Conservation (phyloP, 2,329 filamentous ascomycete species). For the Colletotrichum musicola region DNA sequence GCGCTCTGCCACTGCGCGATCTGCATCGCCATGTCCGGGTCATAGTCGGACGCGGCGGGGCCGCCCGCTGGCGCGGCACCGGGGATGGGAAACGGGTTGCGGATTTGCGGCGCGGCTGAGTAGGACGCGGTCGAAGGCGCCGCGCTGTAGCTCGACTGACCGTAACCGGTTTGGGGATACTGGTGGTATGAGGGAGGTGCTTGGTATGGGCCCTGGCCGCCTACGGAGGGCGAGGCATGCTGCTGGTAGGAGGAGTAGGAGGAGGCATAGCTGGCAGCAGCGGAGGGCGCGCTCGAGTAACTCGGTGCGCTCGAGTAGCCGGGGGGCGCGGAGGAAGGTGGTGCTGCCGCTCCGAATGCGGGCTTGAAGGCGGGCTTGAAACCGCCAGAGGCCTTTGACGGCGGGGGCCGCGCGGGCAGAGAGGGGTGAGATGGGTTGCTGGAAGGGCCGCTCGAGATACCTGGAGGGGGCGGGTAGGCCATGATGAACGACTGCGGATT, state of each 20-base stretch:
- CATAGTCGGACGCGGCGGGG: constrained; percentile 56
- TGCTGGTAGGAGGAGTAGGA: constrained; percentile 55
- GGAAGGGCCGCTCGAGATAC: constrained; percentile 64
- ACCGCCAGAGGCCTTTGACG: constrained; percentile 59
- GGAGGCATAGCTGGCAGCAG: constrained; percentile 59
- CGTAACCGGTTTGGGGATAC: constrained; percentile 44
- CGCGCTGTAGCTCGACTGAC: constrained; percentile 49
- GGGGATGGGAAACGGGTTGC: constrained; percentile 83
- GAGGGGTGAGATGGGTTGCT: constrained; percentile 65
- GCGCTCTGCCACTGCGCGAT: constrained; percentile 96
- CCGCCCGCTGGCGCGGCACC: constrained; percentile 48
- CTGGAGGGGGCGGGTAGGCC: constrained; percentile 90
- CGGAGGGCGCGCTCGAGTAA: constrained; percentile 51
- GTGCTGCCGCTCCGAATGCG: constrained; percentile 42
- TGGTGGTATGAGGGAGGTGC: constrained; percentile 43
- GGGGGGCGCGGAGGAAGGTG: constrained; percentile 49
- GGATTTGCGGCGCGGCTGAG: constrained; percentile 74
- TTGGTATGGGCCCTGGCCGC: constrained; percentile 38
- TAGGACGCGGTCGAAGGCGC: constrained; percentile 52
- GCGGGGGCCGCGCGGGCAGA: constrained; percentile 83
- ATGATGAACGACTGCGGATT: constrained; percentile 72
- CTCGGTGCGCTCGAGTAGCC: constrained; percentile 54
- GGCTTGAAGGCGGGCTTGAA: constrained; percentile 65
- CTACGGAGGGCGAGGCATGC: constrained; percentile 42
- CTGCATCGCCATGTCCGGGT: constrained; percentile 89